These are phyloP conservation scores for Madurella mycetomatis DNA, from an alignment of 2,329 filamentous ascomycete genomes.

Conservation along the genomic window DNA sequence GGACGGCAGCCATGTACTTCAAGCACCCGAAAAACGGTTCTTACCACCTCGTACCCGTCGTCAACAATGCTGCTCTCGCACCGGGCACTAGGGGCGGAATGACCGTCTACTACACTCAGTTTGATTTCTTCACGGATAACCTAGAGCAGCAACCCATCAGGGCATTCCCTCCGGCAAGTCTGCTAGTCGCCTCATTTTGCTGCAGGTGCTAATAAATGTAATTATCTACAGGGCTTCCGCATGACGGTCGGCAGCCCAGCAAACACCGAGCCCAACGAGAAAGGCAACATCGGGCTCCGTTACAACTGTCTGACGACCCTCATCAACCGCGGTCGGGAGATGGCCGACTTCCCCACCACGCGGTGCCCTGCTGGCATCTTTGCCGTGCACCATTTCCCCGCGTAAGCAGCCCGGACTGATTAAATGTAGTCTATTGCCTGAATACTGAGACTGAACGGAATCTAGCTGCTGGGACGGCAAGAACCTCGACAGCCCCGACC, in stretches of 20 bases:
- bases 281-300: constrained; percentile 15
- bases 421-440: too few relatives aligned
- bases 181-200: neutral
- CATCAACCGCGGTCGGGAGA: constrained; percentile 14
- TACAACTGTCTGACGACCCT: constrained; percentile 18
- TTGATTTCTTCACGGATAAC: constrained; percentile 30
- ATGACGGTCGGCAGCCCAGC: constrained; percentile 23
- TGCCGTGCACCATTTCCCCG: constrained; percentile 21
- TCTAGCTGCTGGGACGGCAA: constrained; percentile 56
- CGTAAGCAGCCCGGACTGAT: too few relatives aligned
- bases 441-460: too few relatives aligned
- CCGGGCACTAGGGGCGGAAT: too few relatives aligned
- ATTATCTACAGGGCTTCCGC: constrained; percentile 16
- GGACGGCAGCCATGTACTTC: neutral
- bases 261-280: neutral
- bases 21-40: too few relatives aligned
- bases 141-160: constrained; percentile 24
- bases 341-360: constrained; percentile 17
- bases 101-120: too few relatives aligned
- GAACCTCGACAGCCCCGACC: constrained; percentile 50
- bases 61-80: neutral
- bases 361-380: constrained; percentile 21
- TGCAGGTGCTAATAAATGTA: too few relatives aligned
- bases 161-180: constrained; percentile 25
- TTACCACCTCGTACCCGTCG: neutral